phyloP scores from a whole-genome alignment of 768 basidiomycete genomes.

The Tremella mesenterica region DNA sequence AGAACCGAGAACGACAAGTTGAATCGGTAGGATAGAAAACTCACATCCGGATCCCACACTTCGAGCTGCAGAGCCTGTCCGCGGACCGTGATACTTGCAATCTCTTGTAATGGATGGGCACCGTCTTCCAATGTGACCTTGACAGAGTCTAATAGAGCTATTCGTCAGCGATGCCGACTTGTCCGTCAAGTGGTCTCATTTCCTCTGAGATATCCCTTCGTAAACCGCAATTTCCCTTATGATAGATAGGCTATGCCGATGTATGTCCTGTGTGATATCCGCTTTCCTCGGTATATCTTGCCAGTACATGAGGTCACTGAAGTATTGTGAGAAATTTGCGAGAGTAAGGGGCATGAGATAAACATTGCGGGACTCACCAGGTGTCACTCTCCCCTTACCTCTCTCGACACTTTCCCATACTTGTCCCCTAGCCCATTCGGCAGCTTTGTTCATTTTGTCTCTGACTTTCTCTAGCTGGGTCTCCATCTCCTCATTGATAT shows the following conservation, averaged over 20 bases:
- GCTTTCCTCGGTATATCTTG: too few relatives aligned
- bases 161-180: too few relatives aligned
- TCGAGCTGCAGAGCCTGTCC: slow-evolving; percentile 37
- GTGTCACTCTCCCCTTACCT: slow-evolving; percentile 34
- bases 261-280: too few relatives aligned
- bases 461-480: slow-evolving; percentile 31
- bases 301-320: too few relatives aligned
- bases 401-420: slow-evolving; percentile 44
- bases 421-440: slow-evolving; percentile 43
- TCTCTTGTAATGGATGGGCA: slow-evolving; percentile 23
- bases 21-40: slow-evolving; percentile 1
- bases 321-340: too few relatives aligned
- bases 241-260: too few relatives aligned
- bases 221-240: too few relatives aligned
- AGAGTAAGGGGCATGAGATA: too few relatives aligned
- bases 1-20: background rate
- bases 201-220: too few relatives aligned
- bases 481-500: slow-evolving; percentile 13
- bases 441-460: slow-evolving; percentile 44
- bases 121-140: slow-evolving; percentile 24
- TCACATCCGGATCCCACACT: slow-evolving; percentile 41
- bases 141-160: slow-evolving; percentile 43
- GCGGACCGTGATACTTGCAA: slow-evolving; percentile 40
- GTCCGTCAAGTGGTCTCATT: too few relatives aligned
- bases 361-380: slow-evolving; percentile 23